Conservation (phyloP, 345 rosid genomes). For the Eucalyptus urophylla region DNA sequence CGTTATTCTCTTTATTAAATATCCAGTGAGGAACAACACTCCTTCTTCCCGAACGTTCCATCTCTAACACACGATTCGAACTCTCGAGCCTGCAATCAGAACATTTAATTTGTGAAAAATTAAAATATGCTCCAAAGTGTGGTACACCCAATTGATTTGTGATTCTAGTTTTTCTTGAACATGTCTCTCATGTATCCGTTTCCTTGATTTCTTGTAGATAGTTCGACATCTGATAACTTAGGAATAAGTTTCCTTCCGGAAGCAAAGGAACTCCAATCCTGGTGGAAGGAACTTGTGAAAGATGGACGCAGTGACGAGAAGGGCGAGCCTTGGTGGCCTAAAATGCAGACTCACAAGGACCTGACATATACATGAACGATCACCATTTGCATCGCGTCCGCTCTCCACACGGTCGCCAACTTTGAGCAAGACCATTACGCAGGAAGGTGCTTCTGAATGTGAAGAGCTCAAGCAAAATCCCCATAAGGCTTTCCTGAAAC, state of each 20-base stretch:
- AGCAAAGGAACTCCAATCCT: conserved; percentile 10
- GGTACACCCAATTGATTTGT: accelerated
- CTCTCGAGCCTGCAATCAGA: accelerated
- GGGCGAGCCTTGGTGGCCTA: conserved; percentile 27
- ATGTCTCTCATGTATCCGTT: not conserved
- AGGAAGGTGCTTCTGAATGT: not conserved
- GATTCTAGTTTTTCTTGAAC: not conserved
- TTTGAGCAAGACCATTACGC: not conserved
- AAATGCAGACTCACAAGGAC: not conserved
- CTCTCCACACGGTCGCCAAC: not conserved
- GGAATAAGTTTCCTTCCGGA: not conserved
- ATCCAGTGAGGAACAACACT: too few species aligned
- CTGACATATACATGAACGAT: not conserved
- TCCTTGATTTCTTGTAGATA: too few species aligned
- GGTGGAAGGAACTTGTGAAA: conserved; percentile 28
- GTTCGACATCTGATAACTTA: too few species aligned
- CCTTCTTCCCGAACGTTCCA: accelerated
- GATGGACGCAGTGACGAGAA: conserved; percentile 25
- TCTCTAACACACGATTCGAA: too few species aligned
- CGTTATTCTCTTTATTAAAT: too few species aligned
- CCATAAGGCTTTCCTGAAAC: not conserved
- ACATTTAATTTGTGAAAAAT: not conserved
- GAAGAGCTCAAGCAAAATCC: not conserved
- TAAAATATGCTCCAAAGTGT: not conserved
- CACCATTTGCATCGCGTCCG: not conserved